Base-by-base conservation (phyloP, 352 stramenopile species). In the Globisporangium radiosum region DNA sequence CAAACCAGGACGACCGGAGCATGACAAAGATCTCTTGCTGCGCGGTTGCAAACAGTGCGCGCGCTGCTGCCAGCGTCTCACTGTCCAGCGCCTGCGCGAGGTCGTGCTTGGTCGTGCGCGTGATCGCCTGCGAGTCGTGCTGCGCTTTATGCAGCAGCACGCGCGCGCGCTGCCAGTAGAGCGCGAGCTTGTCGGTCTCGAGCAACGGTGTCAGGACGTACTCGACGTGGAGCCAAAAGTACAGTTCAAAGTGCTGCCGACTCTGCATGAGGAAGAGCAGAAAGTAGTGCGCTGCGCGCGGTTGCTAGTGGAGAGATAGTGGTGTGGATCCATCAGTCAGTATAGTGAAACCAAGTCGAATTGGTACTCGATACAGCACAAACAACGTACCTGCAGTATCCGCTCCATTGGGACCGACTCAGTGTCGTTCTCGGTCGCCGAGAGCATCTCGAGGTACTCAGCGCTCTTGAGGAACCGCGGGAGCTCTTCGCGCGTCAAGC, bases 191-290 rank as follows among this genome's bases (percentile, higher is more conserved):
- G 3, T 68, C 67, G 9, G 64, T 60, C 7, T 87, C 76, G 33
- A 91, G 50, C 39, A 89, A 57, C 2, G 77, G 82, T 53, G 90
- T 91, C 9, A 94, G 76, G 19, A 92, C 81, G 58, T 92, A 94
- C 64, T 94, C 85, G 40, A 92, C 79, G 63, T 94, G 85, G 15
- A 94, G 72, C 85, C 85, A 94, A 42, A 94, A 91, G 71, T 92
- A 94, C 7, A 94, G 67, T 45, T 92, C 83, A 61, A 94, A 92
- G 61, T 94, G 85, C 64, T 94, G 85, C 7, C 85, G 77, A 13
- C 81, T 92, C 56, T 94, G 82, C 85, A 94, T 92, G 33, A 94
- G 62, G 40, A 92, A 94, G 2, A 94, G 70, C 43, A 94, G 52
- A 63, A 94, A 94, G 57, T 94, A 94, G 61, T 94, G 85, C 8